Base-by-base conservation (phyloP, 805 yeast species). In the Jamesozyma piceae region DNA sequence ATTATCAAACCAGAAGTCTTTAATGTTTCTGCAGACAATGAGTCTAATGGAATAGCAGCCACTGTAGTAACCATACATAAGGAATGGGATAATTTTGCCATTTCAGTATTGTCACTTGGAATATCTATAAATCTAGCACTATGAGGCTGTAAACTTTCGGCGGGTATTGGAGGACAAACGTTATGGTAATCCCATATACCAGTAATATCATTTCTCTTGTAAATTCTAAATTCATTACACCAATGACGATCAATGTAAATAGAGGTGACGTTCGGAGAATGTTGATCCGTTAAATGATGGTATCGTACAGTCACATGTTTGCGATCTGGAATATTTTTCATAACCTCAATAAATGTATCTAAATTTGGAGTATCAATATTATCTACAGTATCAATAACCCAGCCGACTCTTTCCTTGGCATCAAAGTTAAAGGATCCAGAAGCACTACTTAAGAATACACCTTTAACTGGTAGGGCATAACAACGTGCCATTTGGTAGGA, bases 401-500 rank as follows among this genome's bases (percentile, higher is more conserved):
- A 88, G 13, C 95, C 95, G 24, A 72, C 69, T 43, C 74, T 69
- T 43, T 82, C 87, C 39, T 67, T 71, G 6, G 68, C 53, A 32
- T 77, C 76, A 36, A 81, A 58, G 37, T 69, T 75, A 64, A 89
- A 87, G 0, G 90, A 80, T 0, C 90, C 90, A 1, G 84, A 71
- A 0, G 92, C 85, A 51, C 81, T 76, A 51, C 82, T 80, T 33
- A 85, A 71, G 57, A 77, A 87, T 1, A 89, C 95, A 32, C 97
- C 97, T 49, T 68, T 73, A 1, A 83, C 92, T 0, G 95, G 92
- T 26, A 88, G 73, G 27, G 89, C 85, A 55, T 78, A 86, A 38
- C 79, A 73, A 55, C 95, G 74, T 2, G 96, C 96, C 65, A 88
- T 71, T 63, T 89, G 96, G 60, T 89, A 89, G 39, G 94, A 82